Conservation (phyloP, 2,329 filamentous ascomycete genomes). For the Alternaria sp. region DNA sequence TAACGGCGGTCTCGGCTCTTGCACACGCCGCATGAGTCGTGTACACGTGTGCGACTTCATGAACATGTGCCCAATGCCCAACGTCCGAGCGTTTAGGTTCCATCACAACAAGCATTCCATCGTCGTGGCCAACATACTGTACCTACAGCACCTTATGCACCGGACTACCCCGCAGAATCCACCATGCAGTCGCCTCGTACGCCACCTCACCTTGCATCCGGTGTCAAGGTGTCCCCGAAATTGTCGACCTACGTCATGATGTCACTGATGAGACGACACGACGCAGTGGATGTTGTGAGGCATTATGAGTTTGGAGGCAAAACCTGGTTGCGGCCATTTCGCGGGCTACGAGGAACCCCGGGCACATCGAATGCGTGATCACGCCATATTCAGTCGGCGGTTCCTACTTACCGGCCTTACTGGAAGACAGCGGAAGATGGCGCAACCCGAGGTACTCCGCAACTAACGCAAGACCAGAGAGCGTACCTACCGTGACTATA, state of each 20-base stretch:
- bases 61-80: conserved; percentile 19
- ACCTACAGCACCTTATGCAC: neutral
- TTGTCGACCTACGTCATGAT: neutral
- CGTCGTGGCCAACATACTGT: neutral
- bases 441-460: conserved; percentile 6
- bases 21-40: conserved; percentile 1
- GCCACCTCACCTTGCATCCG: conserved; percentile 14
- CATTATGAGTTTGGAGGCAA: neutral
- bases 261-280: neutral
- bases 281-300: neutral
- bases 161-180: conserved; percentile 8
- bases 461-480: neutral
- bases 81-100: conserved; percentile 5
- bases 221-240: neutral
- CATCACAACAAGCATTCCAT: neutral
- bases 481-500: neutral
- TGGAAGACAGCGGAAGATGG: conserved; percentile 6
- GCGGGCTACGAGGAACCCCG: neutral
- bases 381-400: conserved; percentile 2
- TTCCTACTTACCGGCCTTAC: neutral
- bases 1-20: conserved; percentile 3
- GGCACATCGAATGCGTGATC: conserved; percentile 3
- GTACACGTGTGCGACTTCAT: conserved; percentile 13
- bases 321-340: neutral
- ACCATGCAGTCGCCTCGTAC: conserved; percentile 5